Percentiles rank a stretch among this genome's conserved stretches.
phyloP scores from a whole-genome alignment of 2,329 filamentous ascomycete species.

The Trichophyton verrucosum region DNA sequence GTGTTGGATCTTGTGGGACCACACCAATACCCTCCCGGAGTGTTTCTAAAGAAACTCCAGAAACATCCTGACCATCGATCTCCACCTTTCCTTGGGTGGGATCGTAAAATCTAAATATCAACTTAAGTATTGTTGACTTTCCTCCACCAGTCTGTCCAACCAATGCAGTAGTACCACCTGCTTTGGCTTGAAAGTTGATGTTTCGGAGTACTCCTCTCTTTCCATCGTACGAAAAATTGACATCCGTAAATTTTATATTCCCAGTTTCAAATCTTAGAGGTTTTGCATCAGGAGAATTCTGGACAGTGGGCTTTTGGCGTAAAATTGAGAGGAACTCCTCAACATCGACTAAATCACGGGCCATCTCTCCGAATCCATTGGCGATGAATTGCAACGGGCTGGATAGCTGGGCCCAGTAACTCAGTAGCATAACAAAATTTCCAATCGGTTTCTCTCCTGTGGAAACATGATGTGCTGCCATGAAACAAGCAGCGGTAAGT shows the following conservation, averaged over 20 bases:
- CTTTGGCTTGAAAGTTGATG: constrained; percentile 36
- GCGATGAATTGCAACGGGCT: constrained; percentile 40
- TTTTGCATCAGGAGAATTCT: constrained; percentile 26
- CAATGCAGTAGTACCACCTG: constrained; percentile 42
- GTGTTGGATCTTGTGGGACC: constrained; percentile 51
- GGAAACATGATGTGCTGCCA: constrained; percentile 44
- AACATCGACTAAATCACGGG: constrained; percentile 49
- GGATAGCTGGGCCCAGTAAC: constrained; percentile 48
- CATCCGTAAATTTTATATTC: constrained; percentile 38
- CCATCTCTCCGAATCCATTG: constrained; percentile 38
- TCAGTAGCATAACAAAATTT: constrained; percentile 51
- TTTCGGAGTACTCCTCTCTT: constrained; percentile 37
- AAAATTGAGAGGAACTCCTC: constrained; percentile 42
- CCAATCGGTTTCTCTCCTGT: constrained; percentile 41
- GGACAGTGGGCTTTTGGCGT: constrained; percentile 36
- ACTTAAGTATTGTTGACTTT: constrained; percentile 45
- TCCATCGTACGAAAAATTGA: constrained; percentile 42
- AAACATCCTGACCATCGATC: constrained; percentile 46
- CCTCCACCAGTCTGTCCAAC: constrained; percentile 48
- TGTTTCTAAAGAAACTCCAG: constrained; percentile 45
- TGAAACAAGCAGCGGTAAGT: constrained; percentile 38
- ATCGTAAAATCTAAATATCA: constrained; percentile 45
- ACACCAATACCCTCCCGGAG: constrained; percentile 49
- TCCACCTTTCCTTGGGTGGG: constrained; percentile 36
- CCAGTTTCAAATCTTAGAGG: constrained; percentile 32